A percentile compares a stretch with the other conserved stretches of the same genome.
Conservation (phyloP, 108 stramenopile species). For the Pseudonitzschia multistriata region DNA sequence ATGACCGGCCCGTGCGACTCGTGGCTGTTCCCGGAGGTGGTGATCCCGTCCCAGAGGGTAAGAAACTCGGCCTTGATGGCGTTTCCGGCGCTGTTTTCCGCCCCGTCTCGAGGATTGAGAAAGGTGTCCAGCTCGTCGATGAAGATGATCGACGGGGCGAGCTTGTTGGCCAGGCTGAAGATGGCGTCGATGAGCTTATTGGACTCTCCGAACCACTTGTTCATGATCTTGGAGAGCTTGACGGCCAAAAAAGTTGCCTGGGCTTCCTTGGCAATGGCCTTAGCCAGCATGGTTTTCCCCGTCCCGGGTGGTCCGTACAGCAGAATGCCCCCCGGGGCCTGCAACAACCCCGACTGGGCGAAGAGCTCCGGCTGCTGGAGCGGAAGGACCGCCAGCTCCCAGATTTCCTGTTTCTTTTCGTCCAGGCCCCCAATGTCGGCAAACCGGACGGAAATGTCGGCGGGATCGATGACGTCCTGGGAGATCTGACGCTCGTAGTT, state of each 20-base stretch:
- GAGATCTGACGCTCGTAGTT: slow-evolving; percentile 82
- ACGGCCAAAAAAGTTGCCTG: slow-evolving; percentile 94
- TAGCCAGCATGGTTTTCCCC: slow-evolving; percentile 97
- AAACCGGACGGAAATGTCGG: slow-evolving; percentile 62
- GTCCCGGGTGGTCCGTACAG: slow-evolving; percentile 87
- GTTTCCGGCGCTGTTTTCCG: slow-evolving; percentile 68
- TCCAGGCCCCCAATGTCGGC: slow-evolving; percentile 91
- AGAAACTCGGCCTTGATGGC: slow-evolving; percentile 94
- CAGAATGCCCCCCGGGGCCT: slow-evolving; percentile 89
- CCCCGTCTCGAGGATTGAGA: slow-evolving; percentile 69
- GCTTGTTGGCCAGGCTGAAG: slow-evolving; percentile 89
- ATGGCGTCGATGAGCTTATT: slow-evolving; percentile 92
- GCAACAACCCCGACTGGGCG: slow-evolving; percentile 51
- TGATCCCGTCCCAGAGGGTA: slow-evolving; percentile 94
- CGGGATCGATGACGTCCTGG: slow-evolving; percentile 79
- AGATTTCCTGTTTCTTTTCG: slow-evolving; percentile 82
- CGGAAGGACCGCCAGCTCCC: slow-evolving; percentile 91
- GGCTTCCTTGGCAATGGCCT: slow-evolving; percentile 95
- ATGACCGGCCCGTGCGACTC: slow-evolving; percentile 56
- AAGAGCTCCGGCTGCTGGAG: slow-evolving; percentile 87
- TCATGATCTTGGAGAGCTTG: slow-evolving; percentile 84
- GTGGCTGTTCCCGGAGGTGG: slow-evolving; percentile 7
- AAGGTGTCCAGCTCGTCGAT: slow-evolving; percentile 98
- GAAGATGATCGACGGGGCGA: slow-evolving; percentile 94
- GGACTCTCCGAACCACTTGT: slow-evolving; percentile 97